Percentiles rank a stretch among this genome's conserved stretches.
phyloP scores from a whole-genome alignment of 2,329 filamentous ascomycete genomes.

The Botrytis byssoidea region DNA sequence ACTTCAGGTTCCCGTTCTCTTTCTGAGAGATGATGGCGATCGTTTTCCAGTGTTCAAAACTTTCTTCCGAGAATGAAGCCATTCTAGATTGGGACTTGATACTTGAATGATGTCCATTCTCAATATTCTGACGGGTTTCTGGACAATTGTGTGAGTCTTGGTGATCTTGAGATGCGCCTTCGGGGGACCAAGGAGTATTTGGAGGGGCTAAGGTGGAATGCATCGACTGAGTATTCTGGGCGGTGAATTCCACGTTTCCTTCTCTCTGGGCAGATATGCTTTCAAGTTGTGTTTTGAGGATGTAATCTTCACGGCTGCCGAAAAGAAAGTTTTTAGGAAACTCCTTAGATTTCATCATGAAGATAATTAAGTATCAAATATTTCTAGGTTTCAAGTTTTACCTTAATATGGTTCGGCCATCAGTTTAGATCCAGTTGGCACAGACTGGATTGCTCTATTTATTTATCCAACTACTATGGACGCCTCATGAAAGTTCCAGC shows the following conservation, averaged over 20 bases:
- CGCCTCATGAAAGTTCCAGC: too few species aligned
- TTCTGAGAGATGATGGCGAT: neutral
- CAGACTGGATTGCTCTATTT: neutral
- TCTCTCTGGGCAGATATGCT: neutral
- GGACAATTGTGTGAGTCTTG: neutral
- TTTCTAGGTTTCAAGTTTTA: neutral
- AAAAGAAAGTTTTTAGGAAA: neutral
- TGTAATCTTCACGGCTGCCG: neutral
- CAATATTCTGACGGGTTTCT: neutral
- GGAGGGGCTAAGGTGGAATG: neutral
- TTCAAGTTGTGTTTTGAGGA: neutral
- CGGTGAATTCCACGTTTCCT: neutral
- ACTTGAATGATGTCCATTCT: neutral
- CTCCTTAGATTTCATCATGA: neutral
- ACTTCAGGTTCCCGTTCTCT: neutral
- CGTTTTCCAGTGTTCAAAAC: neutral
- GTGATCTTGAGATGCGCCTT: neutral
- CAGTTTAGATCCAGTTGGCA: neutral
- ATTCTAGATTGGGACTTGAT: neutral
- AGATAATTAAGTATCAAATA: neutral
- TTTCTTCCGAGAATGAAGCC: neutral
- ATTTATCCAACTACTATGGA: neutral
- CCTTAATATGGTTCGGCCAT: neutral
- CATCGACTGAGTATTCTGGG: neutral
- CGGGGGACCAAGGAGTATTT: neutral